These are phyloP conservation scores for Discostella stelligera DNA, from an alignment of 352 stramenopile genomes.

Conservation along the genomic window DNA sequence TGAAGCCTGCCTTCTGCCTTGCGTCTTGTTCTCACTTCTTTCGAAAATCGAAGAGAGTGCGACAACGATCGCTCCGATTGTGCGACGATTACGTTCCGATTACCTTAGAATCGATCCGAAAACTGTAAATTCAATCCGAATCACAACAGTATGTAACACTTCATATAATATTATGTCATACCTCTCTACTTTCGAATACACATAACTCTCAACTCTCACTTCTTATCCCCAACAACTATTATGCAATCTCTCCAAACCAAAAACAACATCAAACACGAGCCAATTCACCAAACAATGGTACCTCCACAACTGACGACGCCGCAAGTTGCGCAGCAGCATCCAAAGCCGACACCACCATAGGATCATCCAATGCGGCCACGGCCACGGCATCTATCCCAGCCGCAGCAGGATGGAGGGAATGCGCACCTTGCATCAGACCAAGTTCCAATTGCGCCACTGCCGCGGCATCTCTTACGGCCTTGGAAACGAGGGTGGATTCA, in stretches of 20 bases:
- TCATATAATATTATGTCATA: too few relatives aligned
- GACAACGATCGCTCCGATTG: too few relatives aligned
- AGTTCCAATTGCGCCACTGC: constrained; percentile 6
- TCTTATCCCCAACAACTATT: too few relatives aligned
- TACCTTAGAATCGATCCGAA: too few relatives aligned
- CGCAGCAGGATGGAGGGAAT: not conserved
- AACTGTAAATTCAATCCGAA: too few relatives aligned
- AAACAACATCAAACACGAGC: not conserved
- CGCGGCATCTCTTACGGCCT: constrained; percentile 11
- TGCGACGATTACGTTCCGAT: too few relatives aligned
- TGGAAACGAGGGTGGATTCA: constrained; percentile 17
- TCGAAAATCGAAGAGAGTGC: too few relatives aligned
- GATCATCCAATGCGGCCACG: constrained; percentile 28
- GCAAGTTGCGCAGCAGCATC: constrained; percentile 65
- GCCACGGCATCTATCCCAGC: constrained; percentile 28
- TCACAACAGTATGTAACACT: too few relatives aligned
- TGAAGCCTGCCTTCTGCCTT: too few relatives aligned
- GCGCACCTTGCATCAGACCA: not conserved
- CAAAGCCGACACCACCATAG: constrained; percentile 33
- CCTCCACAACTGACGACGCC: constrained; percentile 28
- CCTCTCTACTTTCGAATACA: too few relatives aligned
- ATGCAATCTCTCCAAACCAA: not conserved
- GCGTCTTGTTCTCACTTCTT: too few relatives aligned
- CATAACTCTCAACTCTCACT: too few relatives aligned
- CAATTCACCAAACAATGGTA: not conserved